Conservation (phyloP, 2,329 filamentous ascomycete genomes). For the Talaromyces verruculosus region DNA sequence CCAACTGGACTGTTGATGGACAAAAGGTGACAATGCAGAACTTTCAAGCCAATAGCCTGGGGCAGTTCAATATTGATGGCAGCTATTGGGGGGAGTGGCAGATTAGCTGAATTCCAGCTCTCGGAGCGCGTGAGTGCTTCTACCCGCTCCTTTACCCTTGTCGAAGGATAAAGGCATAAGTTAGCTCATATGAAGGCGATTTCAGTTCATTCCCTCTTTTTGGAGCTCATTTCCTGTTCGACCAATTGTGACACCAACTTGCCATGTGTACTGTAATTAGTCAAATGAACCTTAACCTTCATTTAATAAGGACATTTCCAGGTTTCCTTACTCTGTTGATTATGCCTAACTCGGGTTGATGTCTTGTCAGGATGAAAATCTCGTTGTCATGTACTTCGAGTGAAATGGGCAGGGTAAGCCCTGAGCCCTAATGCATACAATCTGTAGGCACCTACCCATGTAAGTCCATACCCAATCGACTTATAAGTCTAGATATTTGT, state of each 20-base stretch:
- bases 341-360: no score
- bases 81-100: neutral
- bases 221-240: neutral
- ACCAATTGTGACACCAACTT: neutral
- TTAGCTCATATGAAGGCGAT: neutral
- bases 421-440: neutral
- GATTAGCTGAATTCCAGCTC: neutral
- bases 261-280: neutral
- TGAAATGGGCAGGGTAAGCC: neutral
- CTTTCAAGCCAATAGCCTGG: neutral
- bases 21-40: neutral
- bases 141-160: neutral
- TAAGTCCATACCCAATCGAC: neutral
- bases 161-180: neutral
- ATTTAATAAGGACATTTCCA: neutral
- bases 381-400: neutral
- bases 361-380: no score
- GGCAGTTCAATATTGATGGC: neutral
- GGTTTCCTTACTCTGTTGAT: neutral
- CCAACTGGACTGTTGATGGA: neutral
- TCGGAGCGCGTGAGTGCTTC: neutral
- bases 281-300: neutral
- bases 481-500: neutral
- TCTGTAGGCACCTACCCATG: neutral
- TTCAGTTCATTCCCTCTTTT: neutral